Conservation (phyloP, 2,329 filamentous ascomycete species). For the Cordyceps farinosa region DNA sequence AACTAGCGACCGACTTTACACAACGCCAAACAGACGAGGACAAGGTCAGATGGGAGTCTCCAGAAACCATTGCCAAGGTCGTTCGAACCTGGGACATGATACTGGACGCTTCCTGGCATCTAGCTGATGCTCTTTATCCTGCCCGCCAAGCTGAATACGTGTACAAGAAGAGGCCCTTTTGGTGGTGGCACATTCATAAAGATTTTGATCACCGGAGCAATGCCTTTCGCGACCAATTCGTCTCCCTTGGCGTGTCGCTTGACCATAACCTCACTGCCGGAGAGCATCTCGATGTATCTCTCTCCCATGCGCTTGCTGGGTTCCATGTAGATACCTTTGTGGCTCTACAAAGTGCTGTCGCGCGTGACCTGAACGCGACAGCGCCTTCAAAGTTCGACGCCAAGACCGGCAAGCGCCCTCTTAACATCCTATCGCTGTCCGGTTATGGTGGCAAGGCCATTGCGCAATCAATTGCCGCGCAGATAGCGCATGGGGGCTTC, state of each 20-base stretch:
- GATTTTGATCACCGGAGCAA: constrained; percentile 30
- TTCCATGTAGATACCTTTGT: constrained; percentile 33
- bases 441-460: constrained; percentile 38
- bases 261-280: constrained; percentile 30
- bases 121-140: constrained; percentile 33
- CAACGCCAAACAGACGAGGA: constrained; percentile 12
- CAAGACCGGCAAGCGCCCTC: constrained; percentile 35
- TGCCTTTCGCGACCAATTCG: constrained; percentile 30
- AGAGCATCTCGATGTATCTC: constrained; percentile 31
- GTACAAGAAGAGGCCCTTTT: constrained; percentile 35
- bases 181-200: constrained; percentile 40
- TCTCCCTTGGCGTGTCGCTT: constrained; percentile 26
- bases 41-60: constrained; percentile 17
- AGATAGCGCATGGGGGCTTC: constrained; percentile 58
- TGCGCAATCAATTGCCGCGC: constrained; percentile 53
- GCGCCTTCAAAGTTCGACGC: constrained; percentile 31
- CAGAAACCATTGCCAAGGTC: constrained; percentile 22
- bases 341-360: constrained; percentile 28
- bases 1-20: constrained; percentile 22
- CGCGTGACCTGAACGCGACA: constrained; percentile 28
- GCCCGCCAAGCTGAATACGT: constrained; percentile 32
- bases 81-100: constrained; percentile 33
- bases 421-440: constrained; percentile 36
- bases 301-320: constrained; percentile 35
- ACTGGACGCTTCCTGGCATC: constrained; percentile 36